Evolutionary conservation across 306 rosid species (phyloP).

Genomic region (Medicago lupulina): DNA sequence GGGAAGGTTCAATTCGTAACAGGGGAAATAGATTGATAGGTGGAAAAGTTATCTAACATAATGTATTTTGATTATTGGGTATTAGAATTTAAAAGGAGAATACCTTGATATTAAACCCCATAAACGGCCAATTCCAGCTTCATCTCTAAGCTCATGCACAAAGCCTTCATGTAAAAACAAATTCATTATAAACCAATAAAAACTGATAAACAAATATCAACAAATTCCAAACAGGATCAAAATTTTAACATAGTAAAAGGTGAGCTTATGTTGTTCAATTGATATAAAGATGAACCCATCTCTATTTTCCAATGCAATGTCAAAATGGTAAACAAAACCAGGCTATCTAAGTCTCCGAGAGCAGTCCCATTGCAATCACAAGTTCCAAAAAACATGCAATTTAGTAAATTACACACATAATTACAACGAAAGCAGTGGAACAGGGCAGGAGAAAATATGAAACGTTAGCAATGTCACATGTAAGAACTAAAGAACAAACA

Average conservation of each 20-base stretch:
- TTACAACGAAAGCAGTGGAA: neutral
- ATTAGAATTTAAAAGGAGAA: constrained; percentile 10
- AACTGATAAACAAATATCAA: constrained; percentile 17
- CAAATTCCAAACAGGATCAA: constrained; percentile 9
- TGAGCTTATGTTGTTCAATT: constrained; percentile 6
- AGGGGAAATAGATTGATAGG: constrained; percentile 16
- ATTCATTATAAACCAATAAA: constrained; percentile 36
- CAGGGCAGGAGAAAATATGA: constrained; percentile 17
- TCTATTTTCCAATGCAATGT: constrained; percentile 3
- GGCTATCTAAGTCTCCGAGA: neutral
- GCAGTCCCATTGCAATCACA: constrained; percentile 18
- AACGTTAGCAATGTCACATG: neutral
- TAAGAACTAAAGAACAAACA: neutral
- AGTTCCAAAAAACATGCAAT: neutral
- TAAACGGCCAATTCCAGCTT: constrained; percentile 78
- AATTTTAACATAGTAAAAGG: constrained; percentile 26
- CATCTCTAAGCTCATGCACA: constrained; percentile 81
- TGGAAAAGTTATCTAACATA: constrained; percentile 5
- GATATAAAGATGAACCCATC: constrained; percentile 27
- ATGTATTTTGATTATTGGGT: neutral
- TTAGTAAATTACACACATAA: neutral
- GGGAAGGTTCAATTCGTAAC: constrained; percentile 24
- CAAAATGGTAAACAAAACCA: constrained; percentile 37
- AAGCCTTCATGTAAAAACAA: constrained; percentile 55
- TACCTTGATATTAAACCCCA: constrained; percentile 95